Evolutionary conservation across 345 rosid genomes (phyloP).

Genomic region (Linum usitatissimum): DNA sequence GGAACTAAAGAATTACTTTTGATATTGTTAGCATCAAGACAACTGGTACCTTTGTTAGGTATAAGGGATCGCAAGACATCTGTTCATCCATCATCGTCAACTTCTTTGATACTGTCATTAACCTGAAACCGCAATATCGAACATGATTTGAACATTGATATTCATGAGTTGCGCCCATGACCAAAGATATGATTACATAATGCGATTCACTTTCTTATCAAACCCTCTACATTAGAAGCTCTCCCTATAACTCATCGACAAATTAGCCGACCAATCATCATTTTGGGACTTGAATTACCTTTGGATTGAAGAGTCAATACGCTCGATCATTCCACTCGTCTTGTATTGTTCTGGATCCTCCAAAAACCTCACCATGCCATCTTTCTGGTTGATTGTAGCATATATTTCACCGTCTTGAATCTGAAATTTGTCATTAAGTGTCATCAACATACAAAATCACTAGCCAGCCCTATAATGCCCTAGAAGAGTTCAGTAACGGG

Average conservation of each 20-base stretch:
- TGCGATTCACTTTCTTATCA: too few species aligned
- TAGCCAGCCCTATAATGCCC: background rate
- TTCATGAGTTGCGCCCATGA: too few species aligned
- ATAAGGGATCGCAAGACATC: slow-evolving; percentile 65
- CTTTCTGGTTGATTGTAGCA: slow-evolving; percentile 96
- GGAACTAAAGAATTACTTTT: background rate
- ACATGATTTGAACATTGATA: background rate
- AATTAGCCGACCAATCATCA: too few species aligned
- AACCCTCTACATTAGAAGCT: too few species aligned
- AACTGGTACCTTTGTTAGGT: slow-evolving; percentile 55
- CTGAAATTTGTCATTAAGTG: slow-evolving; percentile 28
- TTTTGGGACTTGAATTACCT: slow-evolving; percentile 33
- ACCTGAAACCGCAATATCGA: slow-evolving; percentile 29
- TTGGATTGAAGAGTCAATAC: slow-evolving; percentile 71
- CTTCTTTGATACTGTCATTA: slow-evolving; percentile 77
- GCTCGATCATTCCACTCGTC: slow-evolving; percentile 76
- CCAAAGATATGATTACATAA: too few species aligned
- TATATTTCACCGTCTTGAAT: slow-evolving; percentile 95
- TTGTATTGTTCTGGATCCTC: slow-evolving; percentile 98
- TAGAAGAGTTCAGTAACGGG: background rate
- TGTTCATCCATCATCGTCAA: slow-evolving; percentile 67
- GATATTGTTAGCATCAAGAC: background rate
- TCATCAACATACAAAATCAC: background rate
- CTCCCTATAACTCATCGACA: too few species aligned
- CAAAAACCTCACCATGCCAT: slow-evolving; percentile 97